Base-by-base conservation (phyloP, 441 rosid species). In the Cnidoscolus chayamansa region DNA sequence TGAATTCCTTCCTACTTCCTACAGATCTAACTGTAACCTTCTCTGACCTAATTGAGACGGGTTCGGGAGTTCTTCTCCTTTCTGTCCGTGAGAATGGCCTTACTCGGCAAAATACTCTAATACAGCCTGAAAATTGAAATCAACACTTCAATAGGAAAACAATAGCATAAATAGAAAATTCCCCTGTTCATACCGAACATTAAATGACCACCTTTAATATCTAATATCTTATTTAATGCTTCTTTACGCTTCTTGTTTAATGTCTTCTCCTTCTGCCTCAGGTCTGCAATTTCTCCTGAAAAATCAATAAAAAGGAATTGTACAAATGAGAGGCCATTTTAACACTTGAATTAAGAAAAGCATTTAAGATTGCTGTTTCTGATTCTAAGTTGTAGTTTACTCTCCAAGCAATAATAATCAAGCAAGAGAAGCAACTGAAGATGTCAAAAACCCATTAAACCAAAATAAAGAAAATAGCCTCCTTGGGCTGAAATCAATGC, bases 41-140 rank as follows among this genome's bases (percentile, higher is more conserved):
- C 70, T 86, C 88, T 12, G 63, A 70, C 63, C 77, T 86, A 70
- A 70, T 78, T 20, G 83, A 81, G 40, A 93, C 60, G n/a, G 90
- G 82, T 68, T 85, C 89, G n/a, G 37, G 80, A 57, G 78, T 68
- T 61, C 78, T 84, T 67, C 88, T 87, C 72, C 74, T 86, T 48
- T 83, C 86, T 4, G 84, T 79, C 13, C 50, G 48, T 12, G 80
- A 70, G 80, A 81, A 84, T 7, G 93, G 95, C 58, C 93, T 85
- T 25, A 91, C 88, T 73, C 98, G 84, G 75, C 97, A 91, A 78
- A 91, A 89, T 55, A 89, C 94, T 68, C 98, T 83, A 72, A 93
- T 91, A 47, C 87, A 81, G 65, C 98, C 98, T 91, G 88, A 77
- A 84, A 65, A 70, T 73, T 56, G 31, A 74, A 74, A 47, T 58